These are phyloP conservation scores for Moesziomyces antarcticus DNA, from an alignment of 1,284 basidiomycete species.

Conservation along the genomic window DNA sequence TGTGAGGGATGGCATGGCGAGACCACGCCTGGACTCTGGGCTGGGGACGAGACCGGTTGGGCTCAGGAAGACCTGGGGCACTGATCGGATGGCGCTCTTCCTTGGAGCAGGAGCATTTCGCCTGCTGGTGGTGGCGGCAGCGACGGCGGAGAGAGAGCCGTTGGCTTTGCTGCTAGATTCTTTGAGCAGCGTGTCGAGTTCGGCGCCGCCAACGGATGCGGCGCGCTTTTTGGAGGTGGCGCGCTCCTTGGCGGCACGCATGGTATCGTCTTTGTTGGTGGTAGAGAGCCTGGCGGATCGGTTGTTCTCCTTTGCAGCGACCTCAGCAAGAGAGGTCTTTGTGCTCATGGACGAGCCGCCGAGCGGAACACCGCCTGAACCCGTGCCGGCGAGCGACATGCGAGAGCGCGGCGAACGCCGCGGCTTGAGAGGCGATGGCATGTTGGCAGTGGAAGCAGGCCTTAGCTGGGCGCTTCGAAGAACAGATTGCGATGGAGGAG, in stretches of 20 bases:
- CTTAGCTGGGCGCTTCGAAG: background rate
- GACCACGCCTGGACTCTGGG: slow-evolving; percentile 42
- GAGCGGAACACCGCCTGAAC: slow-evolving; percentile 38
- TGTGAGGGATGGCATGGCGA: slow-evolving; percentile 33
- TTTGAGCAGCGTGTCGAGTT: slow-evolving; percentile 40
- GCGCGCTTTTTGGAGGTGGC: slow-evolving; percentile 43
- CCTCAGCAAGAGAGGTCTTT: slow-evolving; percentile 16
- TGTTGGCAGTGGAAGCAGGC: slow-evolving; percentile 5
- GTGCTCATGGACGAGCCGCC: slow-evolving; percentile 49
- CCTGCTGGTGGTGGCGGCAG: slow-evolving; percentile 27
- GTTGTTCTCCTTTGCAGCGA: slow-evolving; percentile 37
- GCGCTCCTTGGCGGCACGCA: slow-evolving; percentile 35
- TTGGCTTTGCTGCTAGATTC: slow-evolving; percentile 34
- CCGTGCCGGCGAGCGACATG: slow-evolving; percentile 41
- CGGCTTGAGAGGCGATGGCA: slow-evolving; percentile 49
- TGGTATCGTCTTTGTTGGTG: slow-evolving; percentile 32
- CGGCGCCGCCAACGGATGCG: slow-evolving; percentile 39
- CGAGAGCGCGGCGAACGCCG: slow-evolving; percentile 46
- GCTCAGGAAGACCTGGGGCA: slow-evolving; percentile 58
- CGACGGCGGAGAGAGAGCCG: slow-evolving; percentile 1
- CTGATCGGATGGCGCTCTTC: slow-evolving; percentile 58
- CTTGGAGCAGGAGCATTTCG: slow-evolving; percentile 51
- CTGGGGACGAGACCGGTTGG: slow-evolving; percentile 57
- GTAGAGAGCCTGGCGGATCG: slow-evolving; percentile 26
- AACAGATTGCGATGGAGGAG: background rate